Evolutionary conservation across 352 stramenopile species (phyloP).

Genomic region (Phytophthora foliorum): DNA sequence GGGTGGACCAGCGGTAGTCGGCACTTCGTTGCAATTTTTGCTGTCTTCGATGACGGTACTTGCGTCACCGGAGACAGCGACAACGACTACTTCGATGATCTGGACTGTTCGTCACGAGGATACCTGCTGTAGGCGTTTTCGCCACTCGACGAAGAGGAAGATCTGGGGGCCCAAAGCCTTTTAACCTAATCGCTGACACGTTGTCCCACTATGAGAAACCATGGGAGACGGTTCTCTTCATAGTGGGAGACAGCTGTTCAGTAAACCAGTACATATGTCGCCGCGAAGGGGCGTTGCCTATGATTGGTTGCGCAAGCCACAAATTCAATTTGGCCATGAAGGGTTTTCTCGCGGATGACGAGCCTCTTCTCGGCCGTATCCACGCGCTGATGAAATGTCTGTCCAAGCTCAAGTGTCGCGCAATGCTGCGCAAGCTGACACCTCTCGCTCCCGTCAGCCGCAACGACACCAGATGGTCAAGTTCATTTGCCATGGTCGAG

Average conservation of each 20-base stretch:
- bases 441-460: slow-evolving; percentile 1
- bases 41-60: not conserved
- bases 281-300: slow-evolving; percentile 1
- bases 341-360: slow-evolving; percentile 13
- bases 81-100: not conserved
- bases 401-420: slow-evolving; percentile 3
- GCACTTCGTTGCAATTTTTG: slow-evolving; percentile 9
- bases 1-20: not conserved
- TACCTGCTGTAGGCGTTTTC: slow-evolving; percentile 11
- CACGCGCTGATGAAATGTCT: slow-evolving; percentile 15
- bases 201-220: slow-evolving; percentile 14
- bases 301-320: slow-evolving; percentile 30
- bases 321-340: slow-evolving; percentile 22
- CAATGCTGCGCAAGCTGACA: not conserved
- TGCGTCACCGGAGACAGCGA: not conserved
- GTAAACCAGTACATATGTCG: slow-evolving; percentile 28
- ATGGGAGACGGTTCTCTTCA: slow-evolving; percentile 17
- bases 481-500: slow-evolving; percentile 2
- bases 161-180: slow-evolving; percentile 17
- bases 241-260: slow-evolving; percentile 23
- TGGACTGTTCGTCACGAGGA: not conserved
- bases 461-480: slow-evolving; percentile 6
- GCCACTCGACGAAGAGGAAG: slow-evolving; percentile 17
- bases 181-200: slow-evolving; percentile 24
- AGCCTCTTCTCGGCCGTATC: slow-evolving; percentile 3